Percentiles rank a stretch among this genome's conserved stretches.
These are phyloP conservation scores for Populus ilicifolia DNA, from an alignment of 345 rosid species.

Conservation along the genomic window DNA sequence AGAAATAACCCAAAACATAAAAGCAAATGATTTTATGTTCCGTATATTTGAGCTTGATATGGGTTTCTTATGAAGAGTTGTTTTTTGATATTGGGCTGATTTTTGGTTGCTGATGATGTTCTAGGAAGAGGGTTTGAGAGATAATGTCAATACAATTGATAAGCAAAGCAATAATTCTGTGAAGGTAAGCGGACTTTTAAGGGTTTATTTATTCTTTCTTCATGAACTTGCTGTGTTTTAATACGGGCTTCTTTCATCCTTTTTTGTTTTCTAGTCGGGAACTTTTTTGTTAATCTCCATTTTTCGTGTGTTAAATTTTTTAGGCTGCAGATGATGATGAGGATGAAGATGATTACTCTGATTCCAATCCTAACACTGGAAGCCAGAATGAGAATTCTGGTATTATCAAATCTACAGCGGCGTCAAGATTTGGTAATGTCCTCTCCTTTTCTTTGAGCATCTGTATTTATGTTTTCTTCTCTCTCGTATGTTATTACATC, in stretches of 20 bases:
- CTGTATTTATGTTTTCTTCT: not conserved
- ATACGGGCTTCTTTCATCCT: not conserved
- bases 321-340: constrained; percentile 54
- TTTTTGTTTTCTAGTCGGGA: not conserved
- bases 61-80: not conserved
- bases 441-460: not conserved
- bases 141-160: constrained; percentile 39
- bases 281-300: not conserved
- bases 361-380: constrained; percentile 50
- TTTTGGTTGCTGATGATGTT: constrained; percentile 10
- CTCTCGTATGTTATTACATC: not conserved
- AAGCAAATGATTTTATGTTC: not conserved
- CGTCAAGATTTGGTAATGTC: constrained; percentile 43
- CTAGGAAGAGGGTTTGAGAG: constrained; percentile 62
- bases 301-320: not conserved
- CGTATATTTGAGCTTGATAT: not conserved
- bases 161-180: constrained; percentile 27
- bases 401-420: constrained; percentile 42
- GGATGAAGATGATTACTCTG: constrained; percentile 46
- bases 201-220: not conserved
- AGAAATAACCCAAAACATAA: not conserved
- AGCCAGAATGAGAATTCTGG: constrained; percentile 58
- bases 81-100: not conserved
- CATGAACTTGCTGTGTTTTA: not conserved
- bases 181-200: constrained; percentile 42